Evolutionary conservation across 2,329 filamentous ascomycete genomes (phyloP).

Genomic region (Rutstroemia sp.): DNA sequence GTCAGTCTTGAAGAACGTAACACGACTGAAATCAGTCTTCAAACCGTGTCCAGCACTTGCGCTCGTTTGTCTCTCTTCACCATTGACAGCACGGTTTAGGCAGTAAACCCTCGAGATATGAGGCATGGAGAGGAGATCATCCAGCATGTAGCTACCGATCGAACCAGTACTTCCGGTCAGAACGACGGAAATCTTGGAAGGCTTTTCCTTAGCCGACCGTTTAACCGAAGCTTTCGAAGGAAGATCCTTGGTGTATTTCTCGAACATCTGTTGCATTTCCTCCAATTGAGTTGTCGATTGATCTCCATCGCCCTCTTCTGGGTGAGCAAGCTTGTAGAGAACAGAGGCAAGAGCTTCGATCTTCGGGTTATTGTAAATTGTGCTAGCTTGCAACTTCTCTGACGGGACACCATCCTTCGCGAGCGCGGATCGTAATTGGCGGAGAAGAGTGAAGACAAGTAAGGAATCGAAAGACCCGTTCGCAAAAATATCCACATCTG

Average conservation of each 20-base stretch:
- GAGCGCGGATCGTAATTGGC: slow-evolving; percentile 4
- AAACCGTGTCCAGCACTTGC: slow-evolving; percentile 34
- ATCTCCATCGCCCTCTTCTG: background rate
- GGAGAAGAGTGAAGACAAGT: slow-evolving; percentile 5
- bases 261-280: slow-evolving; percentile 11
- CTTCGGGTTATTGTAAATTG: slow-evolving; percentile 6
- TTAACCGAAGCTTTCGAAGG: background rate
- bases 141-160: slow-evolving; percentile 41
- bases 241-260: slow-evolving; percentile 11
- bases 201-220: background rate
- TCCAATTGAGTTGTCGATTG: background rate
- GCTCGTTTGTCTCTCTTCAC: slow-evolving; percentile 10
- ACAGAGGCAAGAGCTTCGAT: slow-evolving; percentile 1
- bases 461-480: slow-evolving; percentile 8
- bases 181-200: slow-evolving; percentile 22
- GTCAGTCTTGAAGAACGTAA: slow-evolving; percentile 43
- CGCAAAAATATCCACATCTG: slow-evolving; percentile 3
- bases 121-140: slow-evolving; percentile 29
- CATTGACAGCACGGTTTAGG: slow-evolving; percentile 36
- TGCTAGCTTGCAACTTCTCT: slow-evolving; percentile 3
- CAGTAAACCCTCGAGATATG: slow-evolving; percentile 38
- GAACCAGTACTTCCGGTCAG: slow-evolving; percentile 44
- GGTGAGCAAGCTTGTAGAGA: background rate
- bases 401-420: background rate
- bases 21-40: slow-evolving; percentile 31